Evolutionary conservation across 441 rosid species (phyloP), one percentile per base, ranked within the genome.

Genomic region (Capsella rubella): DNA sequence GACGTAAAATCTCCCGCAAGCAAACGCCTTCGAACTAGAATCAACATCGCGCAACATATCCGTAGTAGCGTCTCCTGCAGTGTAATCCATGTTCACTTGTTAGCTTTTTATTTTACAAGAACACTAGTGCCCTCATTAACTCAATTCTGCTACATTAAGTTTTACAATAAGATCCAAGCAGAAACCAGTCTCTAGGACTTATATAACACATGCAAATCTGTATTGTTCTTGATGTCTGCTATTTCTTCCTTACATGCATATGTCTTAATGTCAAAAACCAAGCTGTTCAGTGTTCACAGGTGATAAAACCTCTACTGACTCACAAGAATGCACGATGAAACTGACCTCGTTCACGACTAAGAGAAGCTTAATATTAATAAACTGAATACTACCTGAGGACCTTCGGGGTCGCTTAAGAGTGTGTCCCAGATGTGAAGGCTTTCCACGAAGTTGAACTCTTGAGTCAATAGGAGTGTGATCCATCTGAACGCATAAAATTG

Each of bases 1-100:
- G 96, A 88, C 21, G 98, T 95, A 85, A 95, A 95, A 84, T 95
- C 99, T 71, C 98, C 98, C 0, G 96, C 99, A 40, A 95, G 89
- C 14, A 95, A 81, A 51, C 97, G 96, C 59, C 94, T 86, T 63
- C 99, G 79, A 6, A 92, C 74, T 3, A 95, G 88, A 64, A 95
- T 84, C 81, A 95, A 81, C 99, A 95, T 95, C 34, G 97, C 97
- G 40, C 99, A 95, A 72, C 97, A 95, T 64, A 92, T 60, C 55
- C 99, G 86, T 31, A 92, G 89, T 72, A 95, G 75, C 4, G 97
- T 90, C 57, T 90, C 97, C 99, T 94, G 89, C 80, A 82, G 3
- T 45, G 2, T 8, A 25, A 0, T 43, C 8, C 54, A 52, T 3
- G 12, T 52, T 63, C 71, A 13, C 65, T 69, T 69, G 52, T 54